Evolutionary conservation across 306 rosid genomes (phyloP).

Genomic region (Echinosophora koreensis): DNA sequence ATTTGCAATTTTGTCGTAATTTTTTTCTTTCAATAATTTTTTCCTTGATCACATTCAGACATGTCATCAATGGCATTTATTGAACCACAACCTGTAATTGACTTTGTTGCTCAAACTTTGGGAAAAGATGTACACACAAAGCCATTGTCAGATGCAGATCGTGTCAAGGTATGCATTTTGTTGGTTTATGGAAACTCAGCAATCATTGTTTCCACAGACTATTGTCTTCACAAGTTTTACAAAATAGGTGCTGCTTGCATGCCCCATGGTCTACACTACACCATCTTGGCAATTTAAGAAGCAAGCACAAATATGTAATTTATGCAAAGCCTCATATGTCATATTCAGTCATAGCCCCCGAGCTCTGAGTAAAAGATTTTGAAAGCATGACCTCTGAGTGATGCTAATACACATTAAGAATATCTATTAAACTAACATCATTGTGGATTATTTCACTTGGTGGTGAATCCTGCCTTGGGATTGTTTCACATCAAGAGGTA

Average conservation of each 20-base stretch:
- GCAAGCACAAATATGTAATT: not conserved
- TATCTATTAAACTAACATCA: not conserved
- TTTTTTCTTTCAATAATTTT: conserved; percentile 25
- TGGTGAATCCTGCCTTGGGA: not conserved
- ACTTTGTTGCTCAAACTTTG: conserved; percentile 63
- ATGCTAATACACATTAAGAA: not conserved
- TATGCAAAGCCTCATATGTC: no score
- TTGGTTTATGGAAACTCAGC: conserved; percentile 12
- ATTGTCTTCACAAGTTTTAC: not conserved
- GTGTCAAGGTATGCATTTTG: conserved; percentile 53
- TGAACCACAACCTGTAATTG: conserved; percentile 66
- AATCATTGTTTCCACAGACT: conserved; percentile 7
- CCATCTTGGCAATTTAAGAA: not conserved
- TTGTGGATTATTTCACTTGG: not conserved
- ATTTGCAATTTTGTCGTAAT: not conserved
- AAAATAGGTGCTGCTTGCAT: not conserved
- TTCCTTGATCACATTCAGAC: not conserved
- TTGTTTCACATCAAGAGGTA: no score
- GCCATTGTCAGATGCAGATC: conserved; percentile 61
- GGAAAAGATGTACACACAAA: conserved; percentile 60
- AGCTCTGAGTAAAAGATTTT: no score
- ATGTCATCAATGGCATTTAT: conserved; percentile 67
- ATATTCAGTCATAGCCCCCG: no score
- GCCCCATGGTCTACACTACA: not conserved
- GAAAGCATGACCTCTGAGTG: no score